These are phyloP conservation scores for Rhodofomes roseus DNA, from an alignment of 1,284 basidiomycete species.

Conservation along the genomic window DNA sequence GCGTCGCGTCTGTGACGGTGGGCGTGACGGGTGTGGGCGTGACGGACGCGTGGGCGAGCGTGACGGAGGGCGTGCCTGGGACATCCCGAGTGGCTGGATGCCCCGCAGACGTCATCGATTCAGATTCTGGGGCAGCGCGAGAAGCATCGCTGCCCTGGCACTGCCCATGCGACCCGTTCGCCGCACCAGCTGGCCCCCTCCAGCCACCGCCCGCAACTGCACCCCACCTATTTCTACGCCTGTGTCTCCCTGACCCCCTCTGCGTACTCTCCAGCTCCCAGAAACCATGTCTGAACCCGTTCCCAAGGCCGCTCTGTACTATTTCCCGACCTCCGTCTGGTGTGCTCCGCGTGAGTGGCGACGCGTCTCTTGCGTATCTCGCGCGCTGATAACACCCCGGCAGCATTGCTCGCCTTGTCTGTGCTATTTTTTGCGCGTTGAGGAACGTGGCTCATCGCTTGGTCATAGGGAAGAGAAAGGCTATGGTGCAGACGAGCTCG, in stretches of 20 bases:
- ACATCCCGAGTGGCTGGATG: not conserved
- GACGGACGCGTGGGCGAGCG: not conserved
- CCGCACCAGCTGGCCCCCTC: not conserved
- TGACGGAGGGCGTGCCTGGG: not conserved
- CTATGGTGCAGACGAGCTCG: constrained; percentile 66
- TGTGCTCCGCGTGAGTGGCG: constrained; percentile 52
- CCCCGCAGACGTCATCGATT: constrained; percentile 8
- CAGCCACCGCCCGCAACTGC: not conserved
- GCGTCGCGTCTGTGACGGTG: constrained; percentile 5
- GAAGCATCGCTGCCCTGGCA: too few relatives aligned
- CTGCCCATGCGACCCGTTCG: not conserved
- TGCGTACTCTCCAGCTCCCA: not conserved
- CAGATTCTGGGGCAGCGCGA: not conserved
- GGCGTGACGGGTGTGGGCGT: not conserved
- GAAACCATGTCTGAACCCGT: constrained; percentile 17
- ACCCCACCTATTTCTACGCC: constrained; percentile 1
- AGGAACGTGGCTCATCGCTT: constrained; percentile 6
- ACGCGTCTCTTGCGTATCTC: not conserved
- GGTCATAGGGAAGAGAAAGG: constrained; percentile 63
- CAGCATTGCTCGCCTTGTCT: constrained; percentile 50
- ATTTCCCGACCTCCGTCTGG: constrained; percentile 55
- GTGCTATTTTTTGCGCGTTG: constrained; percentile 12
- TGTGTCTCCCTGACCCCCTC: not conserved
- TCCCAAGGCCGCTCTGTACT: constrained; percentile 37
- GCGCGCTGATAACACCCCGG: not conserved